Conservation (phyloP, 805 yeast species). For the Saturnispora kantuleensis region DNA sequence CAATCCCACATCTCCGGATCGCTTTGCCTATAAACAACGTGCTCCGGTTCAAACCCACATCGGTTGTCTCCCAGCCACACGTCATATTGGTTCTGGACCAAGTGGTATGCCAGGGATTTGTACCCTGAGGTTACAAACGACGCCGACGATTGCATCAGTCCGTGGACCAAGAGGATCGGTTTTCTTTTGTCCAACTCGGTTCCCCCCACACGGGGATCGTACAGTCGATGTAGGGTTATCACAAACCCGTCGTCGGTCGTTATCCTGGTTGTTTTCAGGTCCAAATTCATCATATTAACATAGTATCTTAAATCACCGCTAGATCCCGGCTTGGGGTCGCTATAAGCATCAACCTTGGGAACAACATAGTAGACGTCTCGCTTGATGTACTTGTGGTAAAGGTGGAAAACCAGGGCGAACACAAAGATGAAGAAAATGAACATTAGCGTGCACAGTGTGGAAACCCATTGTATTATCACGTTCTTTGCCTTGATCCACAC, state of each 20-base stretch:
- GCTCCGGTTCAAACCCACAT: slow-evolving; percentile 72
- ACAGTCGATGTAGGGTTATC: slow-evolving; percentile 53
- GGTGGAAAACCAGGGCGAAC: slow-evolving; percentile 3
- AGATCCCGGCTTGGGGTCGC: slow-evolving; percentile 12
- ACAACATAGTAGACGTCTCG: not conserved
- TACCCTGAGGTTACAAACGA: slow-evolving; percentile 78
- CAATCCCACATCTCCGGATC: slow-evolving; percentile 78
- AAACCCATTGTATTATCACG: not conserved
- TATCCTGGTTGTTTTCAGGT: slow-evolving; percentile 47
- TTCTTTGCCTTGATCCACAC: not conserved
- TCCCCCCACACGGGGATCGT: slow-evolving; percentile 31
- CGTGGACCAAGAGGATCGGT: slow-evolving; percentile 78
- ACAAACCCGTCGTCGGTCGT: slow-evolving; percentile 75
- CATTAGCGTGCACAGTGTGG: slow-evolving; percentile 6
- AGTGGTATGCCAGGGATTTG: slow-evolving; percentile 60
- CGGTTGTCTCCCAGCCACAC: slow-evolving; percentile 91
- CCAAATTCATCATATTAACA: slow-evolving; percentile 49
- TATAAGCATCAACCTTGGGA: not conserved
- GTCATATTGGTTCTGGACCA: slow-evolving; percentile 49
- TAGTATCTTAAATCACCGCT: slow-evolving; percentile 49
- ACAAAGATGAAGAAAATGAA: slow-evolving; percentile 8
- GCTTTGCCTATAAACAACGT: slow-evolving; percentile 34
- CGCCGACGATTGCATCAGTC: slow-evolving; percentile 78
- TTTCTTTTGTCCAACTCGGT: slow-evolving; percentile 2
- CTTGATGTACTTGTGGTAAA: slow-evolving; percentile 2